phyloP scores from a whole-genome alignment of 164 flowering plant species.

The Sextonia rubra region DNA sequence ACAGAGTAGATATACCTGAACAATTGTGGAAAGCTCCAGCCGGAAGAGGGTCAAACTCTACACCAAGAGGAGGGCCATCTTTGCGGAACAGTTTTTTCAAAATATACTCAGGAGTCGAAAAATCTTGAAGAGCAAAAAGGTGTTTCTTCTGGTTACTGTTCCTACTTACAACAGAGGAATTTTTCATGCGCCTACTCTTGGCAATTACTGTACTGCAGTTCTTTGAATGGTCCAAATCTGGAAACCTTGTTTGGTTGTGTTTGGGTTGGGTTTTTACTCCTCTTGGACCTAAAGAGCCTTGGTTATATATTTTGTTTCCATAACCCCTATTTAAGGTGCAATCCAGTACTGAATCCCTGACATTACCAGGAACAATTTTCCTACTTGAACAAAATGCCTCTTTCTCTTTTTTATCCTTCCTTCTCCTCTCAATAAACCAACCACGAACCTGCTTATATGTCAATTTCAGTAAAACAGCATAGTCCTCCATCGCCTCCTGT shows the following conservation, averaged over 20 bases:
- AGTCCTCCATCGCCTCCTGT: slow-evolving; percentile 34
- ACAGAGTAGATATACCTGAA: slow-evolving; percentile 27
- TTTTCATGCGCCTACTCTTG: not conserved
- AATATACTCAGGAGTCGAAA: slow-evolving; percentile 47
- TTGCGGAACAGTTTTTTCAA: slow-evolving; percentile 63
- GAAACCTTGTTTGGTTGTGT: slow-evolving; percentile 1
- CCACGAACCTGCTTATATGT: slow-evolving; percentile 55
- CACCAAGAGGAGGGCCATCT: slow-evolving; percentile 88
- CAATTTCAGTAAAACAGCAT: slow-evolving; percentile 40
- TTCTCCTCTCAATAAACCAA: slow-evolving; percentile 62
- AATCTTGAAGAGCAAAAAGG: slow-evolving; percentile 37
- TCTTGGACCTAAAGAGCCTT: slow-evolving; percentile 4
- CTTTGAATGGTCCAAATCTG: slow-evolving; percentile 1
- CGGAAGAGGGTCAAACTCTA: slow-evolving; percentile 66
- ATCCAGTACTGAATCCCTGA: not conserved
- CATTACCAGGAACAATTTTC: slow-evolving; percentile 10
- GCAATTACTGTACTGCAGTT: not conserved
- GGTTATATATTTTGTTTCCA: slow-evolving; percentile 11
- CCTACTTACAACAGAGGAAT: slow-evolving; percentile 6
- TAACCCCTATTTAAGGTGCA: slow-evolving; percentile 2
- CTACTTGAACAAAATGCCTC: slow-evolving; percentile 9
- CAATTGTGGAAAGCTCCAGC: slow-evolving; percentile 23
- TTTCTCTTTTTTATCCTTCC: slow-evolving; percentile 39
- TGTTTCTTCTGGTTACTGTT: slow-evolving; percentile 18
- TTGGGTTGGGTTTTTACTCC: slow-evolving; percentile 8